Evolutionary conservation across 306 rosid genomes (phyloP).

Genomic region (Malus orientalis): DNA sequence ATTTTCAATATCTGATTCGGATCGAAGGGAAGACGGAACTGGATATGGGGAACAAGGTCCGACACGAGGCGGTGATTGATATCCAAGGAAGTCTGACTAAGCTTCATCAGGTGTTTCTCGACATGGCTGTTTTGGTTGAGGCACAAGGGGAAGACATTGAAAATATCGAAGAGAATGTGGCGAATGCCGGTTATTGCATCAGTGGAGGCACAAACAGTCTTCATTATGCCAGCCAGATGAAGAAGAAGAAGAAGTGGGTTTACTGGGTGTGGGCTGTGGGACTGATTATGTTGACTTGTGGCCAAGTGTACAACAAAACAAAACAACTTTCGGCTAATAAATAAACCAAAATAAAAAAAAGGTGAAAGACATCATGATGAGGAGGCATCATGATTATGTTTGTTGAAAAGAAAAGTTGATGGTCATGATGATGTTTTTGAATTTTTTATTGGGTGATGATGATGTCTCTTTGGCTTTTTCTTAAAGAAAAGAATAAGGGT

Average conservation of each 20-base stretch:
- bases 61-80: constrained; percentile 78
- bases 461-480: too few relatives aligned
- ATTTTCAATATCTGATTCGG: constrained; percentile 49
- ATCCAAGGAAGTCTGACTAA: constrained; percentile 77
- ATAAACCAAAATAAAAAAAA: too few relatives aligned
- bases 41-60: constrained; percentile 47
- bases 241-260: constrained; percentile 51
- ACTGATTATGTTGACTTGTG: constrained; percentile 11
- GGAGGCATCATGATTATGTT: too few relatives aligned
- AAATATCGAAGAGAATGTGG: constrained; percentile 78
- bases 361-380: too few relatives aligned
- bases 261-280: constrained; percentile 60
- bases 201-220: constrained; percentile 76
- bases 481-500: too few relatives aligned
- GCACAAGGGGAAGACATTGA: constrained; percentile 72
- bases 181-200: constrained; percentile 44
- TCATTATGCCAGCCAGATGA: constrained; percentile 65
- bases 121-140: constrained; percentile 90
- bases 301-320: too few relatives aligned
- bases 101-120: constrained; percentile 92
- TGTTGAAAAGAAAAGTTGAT: too few relatives aligned
- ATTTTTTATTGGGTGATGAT: too few relatives aligned
- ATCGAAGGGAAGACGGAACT: constrained; percentile 51
- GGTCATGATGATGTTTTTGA: too few relatives aligned
- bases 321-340: too few relatives aligned